Evolutionary conservation across 176 grass and related monocot species (phyloP).

Genomic region (Juncus effusus): DNA sequence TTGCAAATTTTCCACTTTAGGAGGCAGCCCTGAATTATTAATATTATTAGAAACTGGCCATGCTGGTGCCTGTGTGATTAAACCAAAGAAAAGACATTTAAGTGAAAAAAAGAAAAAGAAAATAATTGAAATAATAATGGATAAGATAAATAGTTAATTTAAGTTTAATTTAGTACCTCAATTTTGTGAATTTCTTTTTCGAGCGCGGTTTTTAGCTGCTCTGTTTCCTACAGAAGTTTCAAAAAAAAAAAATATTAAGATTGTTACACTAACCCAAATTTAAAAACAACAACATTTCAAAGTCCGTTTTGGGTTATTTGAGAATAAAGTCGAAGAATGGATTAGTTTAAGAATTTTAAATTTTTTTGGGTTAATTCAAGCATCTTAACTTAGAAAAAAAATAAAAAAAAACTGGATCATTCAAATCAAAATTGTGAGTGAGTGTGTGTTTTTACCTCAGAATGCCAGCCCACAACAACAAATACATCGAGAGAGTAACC

Average conservation of each 20-base stretch:
- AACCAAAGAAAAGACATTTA: slow-evolving; percentile 31
- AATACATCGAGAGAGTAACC: slow-evolving; percentile 95
- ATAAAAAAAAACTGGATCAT: neutral
- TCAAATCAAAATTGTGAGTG: neutral
- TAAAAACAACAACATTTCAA: no score
- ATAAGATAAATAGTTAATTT: no score
- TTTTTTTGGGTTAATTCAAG: no score
- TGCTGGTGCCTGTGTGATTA: slow-evolving; percentile 57
- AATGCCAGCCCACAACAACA: slow-evolving; percentile 94
- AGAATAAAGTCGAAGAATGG: no score
- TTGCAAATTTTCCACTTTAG: slow-evolving; percentile 62
- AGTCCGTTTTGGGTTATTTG: no score
- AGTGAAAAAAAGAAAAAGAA: neutral
- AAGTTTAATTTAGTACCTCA: slow-evolving; percentile 20
- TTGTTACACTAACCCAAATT: no score
- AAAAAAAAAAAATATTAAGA: slow-evolving; percentile 14
- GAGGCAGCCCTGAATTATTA: slow-evolving; percentile 45
- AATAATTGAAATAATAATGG: no score
- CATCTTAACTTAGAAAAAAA: no score
- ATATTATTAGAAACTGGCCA: slow-evolving; percentile 36
- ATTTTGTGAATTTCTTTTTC: slow-evolving; percentile 75
- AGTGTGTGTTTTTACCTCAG: slow-evolving; percentile 52
- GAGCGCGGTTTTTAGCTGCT: slow-evolving; percentile 62
- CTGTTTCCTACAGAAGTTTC: slow-evolving; percentile 58
- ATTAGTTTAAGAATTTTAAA: no score